These are phyloP conservation scores for Podila horticola DNA, from an alignment of 192 early-diverging fungal species.

Conservation along the genomic window DNA sequence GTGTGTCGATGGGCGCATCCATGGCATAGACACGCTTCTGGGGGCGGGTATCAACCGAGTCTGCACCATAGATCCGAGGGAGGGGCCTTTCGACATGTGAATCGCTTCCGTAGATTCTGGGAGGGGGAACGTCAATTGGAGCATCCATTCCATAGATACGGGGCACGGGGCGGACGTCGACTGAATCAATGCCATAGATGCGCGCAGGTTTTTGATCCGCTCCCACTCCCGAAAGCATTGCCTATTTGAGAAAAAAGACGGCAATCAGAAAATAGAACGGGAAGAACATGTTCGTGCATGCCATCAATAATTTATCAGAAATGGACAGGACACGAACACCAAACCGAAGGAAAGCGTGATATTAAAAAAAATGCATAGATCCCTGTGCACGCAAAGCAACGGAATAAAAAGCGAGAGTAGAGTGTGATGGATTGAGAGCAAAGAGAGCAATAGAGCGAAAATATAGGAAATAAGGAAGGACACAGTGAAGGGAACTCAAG, in stretches of 20 bases:
- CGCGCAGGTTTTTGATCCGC: slow-evolving; percentile 8
- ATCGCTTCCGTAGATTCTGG: slow-evolving; percentile 18
- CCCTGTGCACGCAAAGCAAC: not conserved
- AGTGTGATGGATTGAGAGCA: not conserved
- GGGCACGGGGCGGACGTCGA: slow-evolving; percentile 7
- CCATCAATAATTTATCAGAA: not conserved
- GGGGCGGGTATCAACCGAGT: slow-evolving; percentile 21
- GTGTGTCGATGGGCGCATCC: slow-evolving; percentile 30
- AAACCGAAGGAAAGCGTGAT: too few species aligned
- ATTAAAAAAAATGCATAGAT: not conserved
- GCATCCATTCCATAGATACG: slow-evolving; percentile 33
- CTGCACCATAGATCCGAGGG: slow-evolving; percentile 28
- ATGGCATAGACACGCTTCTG: slow-evolving; percentile 19
- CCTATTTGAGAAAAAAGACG: slow-evolving; percentile 26
- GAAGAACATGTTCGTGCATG: not conserved
- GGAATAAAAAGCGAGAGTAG: slow-evolving; percentile 1
- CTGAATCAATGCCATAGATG: slow-evolving; percentile 40
- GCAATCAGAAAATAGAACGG: not conserved
- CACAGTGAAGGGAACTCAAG: not conserved
- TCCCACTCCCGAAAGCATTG: slow-evolving; percentile 20
- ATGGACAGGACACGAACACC: not conserved
- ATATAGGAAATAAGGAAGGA: too few species aligned
- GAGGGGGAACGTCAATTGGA: slow-evolving; percentile 24
- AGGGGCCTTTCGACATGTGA: slow-evolving; percentile 12
- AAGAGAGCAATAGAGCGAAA: too few species aligned